phyloP scores from a whole-genome alignment of 805 yeast species.

The Starmerella geochares region DNA sequence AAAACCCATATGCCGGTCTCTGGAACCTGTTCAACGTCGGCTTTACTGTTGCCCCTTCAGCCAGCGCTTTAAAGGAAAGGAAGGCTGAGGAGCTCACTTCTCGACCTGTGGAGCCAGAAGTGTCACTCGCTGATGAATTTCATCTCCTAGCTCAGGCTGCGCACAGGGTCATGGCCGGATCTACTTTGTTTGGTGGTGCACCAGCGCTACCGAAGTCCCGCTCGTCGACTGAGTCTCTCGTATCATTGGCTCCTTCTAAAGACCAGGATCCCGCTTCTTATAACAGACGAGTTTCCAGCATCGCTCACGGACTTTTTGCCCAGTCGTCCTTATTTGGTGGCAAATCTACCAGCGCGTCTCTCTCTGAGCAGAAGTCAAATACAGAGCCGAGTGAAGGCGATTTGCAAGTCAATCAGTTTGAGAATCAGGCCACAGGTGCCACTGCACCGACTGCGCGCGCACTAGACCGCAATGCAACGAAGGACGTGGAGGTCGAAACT shows the following conservation, averaged over 20 bases:
- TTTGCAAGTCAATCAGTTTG: background rate
- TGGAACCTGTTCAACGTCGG: slow-evolving; percentile 25
- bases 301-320: slow-evolving; percentile 13
- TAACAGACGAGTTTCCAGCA: background rate
- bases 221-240: background rate
- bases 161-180: slow-evolving; percentile 14
- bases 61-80: background rate
- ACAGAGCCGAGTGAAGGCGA: background rate
- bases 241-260: background rate
- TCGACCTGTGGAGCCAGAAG: background rate
- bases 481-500: no score
- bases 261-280: background rate
- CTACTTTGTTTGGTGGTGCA: slow-evolving; percentile 22
- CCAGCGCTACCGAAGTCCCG: background rate
- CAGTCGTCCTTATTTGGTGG: slow-evolving; percentile 19
- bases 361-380: background rate
- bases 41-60: slow-evolving; percentile 17
- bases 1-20: slow-evolving; percentile 3
- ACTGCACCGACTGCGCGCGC: no score
- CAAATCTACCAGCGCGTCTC: no score
- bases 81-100: background rate
- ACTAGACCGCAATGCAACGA: no score
- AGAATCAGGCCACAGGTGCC: background rate
- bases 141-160: slow-evolving; percentile 12
- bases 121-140: slow-evolving; percentile 14